Percentiles rank a stretch among this genome's conserved stretches.
phyloP scores from a whole-genome alignment of 108 stramenopile species.

The Aurantiochytrium sp. region DNA sequence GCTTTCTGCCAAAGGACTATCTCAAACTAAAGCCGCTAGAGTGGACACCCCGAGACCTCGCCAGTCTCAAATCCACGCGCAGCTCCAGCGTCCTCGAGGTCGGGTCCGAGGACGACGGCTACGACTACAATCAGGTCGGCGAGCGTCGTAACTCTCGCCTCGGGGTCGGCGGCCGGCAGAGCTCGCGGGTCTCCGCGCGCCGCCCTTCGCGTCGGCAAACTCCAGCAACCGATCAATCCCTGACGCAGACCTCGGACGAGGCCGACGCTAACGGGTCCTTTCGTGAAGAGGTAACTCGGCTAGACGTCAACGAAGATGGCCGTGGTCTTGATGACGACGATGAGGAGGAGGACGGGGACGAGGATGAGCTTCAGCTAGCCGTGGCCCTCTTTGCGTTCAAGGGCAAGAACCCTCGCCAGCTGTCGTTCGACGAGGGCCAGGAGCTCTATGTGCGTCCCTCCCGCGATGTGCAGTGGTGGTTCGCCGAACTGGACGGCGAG shows the following conservation, averaged over 20 bases:
- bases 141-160: no score
- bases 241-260: no score
- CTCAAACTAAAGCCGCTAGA: conserved; percentile 17
- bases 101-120: background rate
- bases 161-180: no score
- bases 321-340: background rate
- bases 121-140: background rate
- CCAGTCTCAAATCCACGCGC: background rate
- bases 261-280: no score
- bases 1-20: background rate
- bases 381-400: background rate
- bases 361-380: background rate
- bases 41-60: background rate
- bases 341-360: background rate
- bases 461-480: background rate
- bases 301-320: background rate
- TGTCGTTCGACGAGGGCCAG: background rate
- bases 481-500: background rate
- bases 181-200: no score
- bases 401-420: background rate
- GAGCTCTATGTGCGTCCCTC: background rate
- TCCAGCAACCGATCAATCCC: no score
- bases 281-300: no score
- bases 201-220: no score
- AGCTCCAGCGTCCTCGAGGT: background rate